Evolutionary conservation across 1,284 basidiomycete genomes (phyloP), one percentile per base, ranked within the genome.

Genomic region (Tremellales sp.): DNA sequence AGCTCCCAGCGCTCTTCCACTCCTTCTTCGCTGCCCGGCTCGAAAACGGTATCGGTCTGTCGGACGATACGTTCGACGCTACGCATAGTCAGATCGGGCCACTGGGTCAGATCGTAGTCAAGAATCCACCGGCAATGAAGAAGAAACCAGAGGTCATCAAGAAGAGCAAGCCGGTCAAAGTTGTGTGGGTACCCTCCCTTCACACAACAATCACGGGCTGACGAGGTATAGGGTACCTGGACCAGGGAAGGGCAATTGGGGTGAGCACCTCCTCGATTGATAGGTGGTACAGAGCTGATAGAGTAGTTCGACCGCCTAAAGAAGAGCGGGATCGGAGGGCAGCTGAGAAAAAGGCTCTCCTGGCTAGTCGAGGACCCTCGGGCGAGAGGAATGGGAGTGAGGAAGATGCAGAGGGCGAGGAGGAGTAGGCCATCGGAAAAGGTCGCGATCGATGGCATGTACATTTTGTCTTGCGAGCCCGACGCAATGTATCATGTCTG

Each of bases 1-100:
- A 93, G 62, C 89, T 96, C 58, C 70, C 70, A 2, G 92, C 89
- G 1, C 75, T 97, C 24, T 80, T 97, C 58, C 86, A 82, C 54
- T 71, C 80, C 0, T 96, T 85, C 75, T 93, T 86, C 64, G 79
- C 83, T 25, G 52, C 66, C 29, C 82, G 85, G 21, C 73, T 89
- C 46, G 69, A 67, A 42, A 52, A 57, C 31, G 64, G 64, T 21
- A 41, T 54, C 8, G 58, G 54, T 6, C 46, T 72, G 3, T 52
- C 58, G 13, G 64, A 66, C 19, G 67, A 68, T 45, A 63, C 65
- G 24, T 75, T 73, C 53, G 72, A 73, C 36, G 46, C 59, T 7
- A 46, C 60, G 15, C 62, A 67, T 40, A 49, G 60, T 15, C 60
- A 65, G 24, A 69, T 75, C 40, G 69, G 70, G 3, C 60, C 60